Evolutionary conservation across 192 early-diverging fungal genomes (phyloP).

Genomic region (Mortierella alpina): DNA sequence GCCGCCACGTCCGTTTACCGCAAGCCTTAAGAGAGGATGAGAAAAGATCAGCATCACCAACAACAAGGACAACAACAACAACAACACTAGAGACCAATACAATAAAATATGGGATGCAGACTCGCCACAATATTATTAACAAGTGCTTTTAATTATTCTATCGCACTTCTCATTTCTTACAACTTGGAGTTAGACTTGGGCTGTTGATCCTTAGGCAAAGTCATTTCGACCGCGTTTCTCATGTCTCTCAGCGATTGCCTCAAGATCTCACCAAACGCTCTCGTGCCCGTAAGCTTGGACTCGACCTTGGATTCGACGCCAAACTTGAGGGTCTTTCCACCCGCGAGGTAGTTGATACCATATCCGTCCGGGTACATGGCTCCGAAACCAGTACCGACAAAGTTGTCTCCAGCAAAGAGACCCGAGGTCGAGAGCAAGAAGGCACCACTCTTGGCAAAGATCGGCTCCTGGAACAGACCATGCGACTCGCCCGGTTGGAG

Average conservation of each 20-base stretch:
- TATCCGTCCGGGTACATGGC: constrained; percentile 83
- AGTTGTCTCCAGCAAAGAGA: constrained; percentile 73
- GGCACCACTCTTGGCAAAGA: constrained; percentile 69
- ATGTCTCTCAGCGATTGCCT: constrained; percentile 41
- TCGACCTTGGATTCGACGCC: constrained; percentile 81
- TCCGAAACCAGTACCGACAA: constrained; percentile 90
- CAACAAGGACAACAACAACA: constrained; percentile 1
- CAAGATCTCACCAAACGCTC: constrained; percentile 33
- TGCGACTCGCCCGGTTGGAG: constrained; percentile 57
- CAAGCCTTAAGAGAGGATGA: constrained; percentile 20
- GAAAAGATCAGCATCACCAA: constrained; percentile 1
- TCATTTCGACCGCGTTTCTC: constrained; percentile 34
- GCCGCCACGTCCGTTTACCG: constrained; percentile 48
- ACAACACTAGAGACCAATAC: background rate
- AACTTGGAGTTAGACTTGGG: constrained; percentile 36
- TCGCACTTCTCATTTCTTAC: constrained; percentile 6
- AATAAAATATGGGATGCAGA: background rate
- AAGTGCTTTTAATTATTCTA: no score
- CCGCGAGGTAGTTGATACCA: constrained; percentile 88
- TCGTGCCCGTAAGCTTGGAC: constrained; percentile 23
- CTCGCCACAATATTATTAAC: background rate
- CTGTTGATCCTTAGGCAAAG: constrained; percentile 38
- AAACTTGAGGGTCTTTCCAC: constrained; percentile 74
- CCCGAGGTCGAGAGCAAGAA: constrained; percentile 86
- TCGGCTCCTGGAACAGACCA: constrained; percentile 71